These are phyloP conservation scores for Ogataea polymorpha DNA, from an alignment of 805 yeast species.

Conservation along the genomic window DNA sequence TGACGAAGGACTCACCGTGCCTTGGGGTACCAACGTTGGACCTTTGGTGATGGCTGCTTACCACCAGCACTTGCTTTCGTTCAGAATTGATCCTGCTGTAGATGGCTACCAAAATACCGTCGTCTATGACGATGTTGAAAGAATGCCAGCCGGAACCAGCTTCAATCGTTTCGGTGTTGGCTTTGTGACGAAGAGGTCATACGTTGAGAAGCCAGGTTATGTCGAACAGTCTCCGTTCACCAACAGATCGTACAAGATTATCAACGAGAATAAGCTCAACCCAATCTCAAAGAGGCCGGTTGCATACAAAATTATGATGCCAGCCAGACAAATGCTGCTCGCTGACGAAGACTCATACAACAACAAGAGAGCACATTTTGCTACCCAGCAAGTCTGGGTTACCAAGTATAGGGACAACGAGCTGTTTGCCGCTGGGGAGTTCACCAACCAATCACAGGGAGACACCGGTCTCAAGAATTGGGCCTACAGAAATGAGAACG, in stretches of 20 bases:
- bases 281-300: constrained; percentile 69
- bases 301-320: constrained; percentile 71
- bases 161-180: constrained; percentile 71
- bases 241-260: constrained; percentile 69
- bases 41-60: constrained; percentile 81
- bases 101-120: constrained; percentile 81
- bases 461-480: constrained; percentile 75
- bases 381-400: constrained; percentile 80
- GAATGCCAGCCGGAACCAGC: constrained; percentile 51
- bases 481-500: constrained; percentile 65
- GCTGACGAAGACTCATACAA: constrained; percentile 64
- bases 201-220: constrained; percentile 66
- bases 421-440: constrained; percentile 79
- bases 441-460: constrained; percentile 72
- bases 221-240: constrained; percentile 76
- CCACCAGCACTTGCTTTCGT: constrained; percentile 77
- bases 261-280: constrained; percentile 70
- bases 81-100: constrained; percentile 78
- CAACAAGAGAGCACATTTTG: constrained; percentile 69
- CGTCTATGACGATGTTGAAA: constrained; percentile 64
- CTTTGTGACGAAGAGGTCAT: constrained; percentile 58
- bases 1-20: constrained; percentile 63
- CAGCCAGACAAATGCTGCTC: constrained; percentile 73
- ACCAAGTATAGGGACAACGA: constrained; percentile 73
- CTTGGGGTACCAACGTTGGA: constrained; percentile 74